phyloP scores from a whole-genome alignment of 108 stramenopile species.

The Aureococcus anophagefferens region DNA sequence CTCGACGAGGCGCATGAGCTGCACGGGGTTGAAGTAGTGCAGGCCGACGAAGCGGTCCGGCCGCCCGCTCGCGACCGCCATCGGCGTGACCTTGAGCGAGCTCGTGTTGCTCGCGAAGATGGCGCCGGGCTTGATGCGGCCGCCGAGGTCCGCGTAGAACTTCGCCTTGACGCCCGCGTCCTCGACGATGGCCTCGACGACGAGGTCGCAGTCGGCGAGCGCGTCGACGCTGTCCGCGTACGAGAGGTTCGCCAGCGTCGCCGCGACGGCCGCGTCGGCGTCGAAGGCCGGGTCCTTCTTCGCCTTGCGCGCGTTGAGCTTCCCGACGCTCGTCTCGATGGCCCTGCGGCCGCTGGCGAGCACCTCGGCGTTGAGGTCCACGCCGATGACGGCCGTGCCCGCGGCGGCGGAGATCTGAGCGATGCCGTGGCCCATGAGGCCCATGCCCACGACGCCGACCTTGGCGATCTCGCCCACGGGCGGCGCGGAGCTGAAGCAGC shows the following conservation, averaged over 20 bases:
- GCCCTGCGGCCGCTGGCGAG: background rate
- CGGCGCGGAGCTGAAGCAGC: background rate
- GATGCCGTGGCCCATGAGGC: slow-evolving; percentile 99
- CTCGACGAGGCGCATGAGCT: slow-evolving; percentile 93
- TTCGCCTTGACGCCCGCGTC: slow-evolving; percentile 78
- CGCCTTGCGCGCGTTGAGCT: slow-evolving; percentile 47
- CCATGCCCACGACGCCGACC: slow-evolving; percentile 86
- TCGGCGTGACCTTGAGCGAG: slow-evolving; percentile 72
- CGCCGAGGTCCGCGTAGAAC: slow-evolving; percentile 68
- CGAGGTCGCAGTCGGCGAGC: slow-evolving; percentile 64
- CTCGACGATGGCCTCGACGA: slow-evolving; percentile 92
- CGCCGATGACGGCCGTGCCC: slow-evolving; percentile 36
- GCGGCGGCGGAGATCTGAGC: slow-evolving; percentile 57
- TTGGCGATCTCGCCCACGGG: slow-evolving; percentile 47
- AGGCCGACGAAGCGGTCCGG: slow-evolving; percentile 88
- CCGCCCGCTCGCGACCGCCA: slow-evolving; percentile 77
- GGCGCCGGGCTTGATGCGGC: slow-evolving; percentile 60
- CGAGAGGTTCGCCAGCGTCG: slow-evolving; percentile 47
- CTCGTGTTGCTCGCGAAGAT: slow-evolving; percentile 92
- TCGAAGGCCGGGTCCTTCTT: slow-evolving; percentile 50
- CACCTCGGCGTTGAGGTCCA: slow-evolving; percentile 30
- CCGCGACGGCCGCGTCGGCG: slow-evolving; percentile 31
- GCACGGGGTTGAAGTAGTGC: slow-evolving; percentile 99
- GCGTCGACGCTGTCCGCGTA: slow-evolving; percentile 71
- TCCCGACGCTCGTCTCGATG: background rate